These are phyloP conservation scores for Inonotus hispidus DNA, from an alignment of 1,284 basidiomycete genomes.

Conservation along the genomic window DNA sequence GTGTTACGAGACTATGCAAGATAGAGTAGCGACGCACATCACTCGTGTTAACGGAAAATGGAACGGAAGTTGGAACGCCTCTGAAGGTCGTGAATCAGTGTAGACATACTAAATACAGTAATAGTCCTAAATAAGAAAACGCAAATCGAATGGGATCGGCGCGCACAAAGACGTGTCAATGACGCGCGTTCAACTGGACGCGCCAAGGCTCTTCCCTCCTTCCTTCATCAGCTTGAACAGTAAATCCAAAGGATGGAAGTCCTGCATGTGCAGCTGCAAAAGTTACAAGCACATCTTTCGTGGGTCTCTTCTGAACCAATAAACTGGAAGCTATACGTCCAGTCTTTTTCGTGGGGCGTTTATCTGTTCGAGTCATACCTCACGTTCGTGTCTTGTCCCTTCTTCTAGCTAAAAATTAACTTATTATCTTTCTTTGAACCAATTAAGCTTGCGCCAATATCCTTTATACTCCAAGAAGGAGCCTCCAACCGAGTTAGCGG, in stretches of 20 bases:
- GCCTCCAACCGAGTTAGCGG: constrained; percentile 73
- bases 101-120: no score
- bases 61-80: no score
- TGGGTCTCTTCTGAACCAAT: constrained; percentile 56
- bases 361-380: constrained; percentile 81
- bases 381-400: constrained; percentile 33
- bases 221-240: no score
- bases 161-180: no score
- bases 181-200: no score
- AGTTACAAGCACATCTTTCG: constrained; percentile 31
- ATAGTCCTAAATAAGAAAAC: no score
- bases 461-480: constrained; percentile 72
- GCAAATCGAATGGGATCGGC: no score
- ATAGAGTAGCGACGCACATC: no score
- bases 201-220: no score
- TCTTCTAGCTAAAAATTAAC: background rate
- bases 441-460: constrained; percentile 73
- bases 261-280: constrained; percentile 20
- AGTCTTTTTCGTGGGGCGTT: constrained; percentile 73
- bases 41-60: no score
- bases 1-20: no score
- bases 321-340: constrained; percentile 69
- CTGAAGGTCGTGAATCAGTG: no score
- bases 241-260: constrained; percentile 19
- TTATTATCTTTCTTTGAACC: constrained; percentile 3